phyloP scores from a whole-genome alignment of 1,284 basidiomycete species.

The Malassezia arunalokei region DNA sequence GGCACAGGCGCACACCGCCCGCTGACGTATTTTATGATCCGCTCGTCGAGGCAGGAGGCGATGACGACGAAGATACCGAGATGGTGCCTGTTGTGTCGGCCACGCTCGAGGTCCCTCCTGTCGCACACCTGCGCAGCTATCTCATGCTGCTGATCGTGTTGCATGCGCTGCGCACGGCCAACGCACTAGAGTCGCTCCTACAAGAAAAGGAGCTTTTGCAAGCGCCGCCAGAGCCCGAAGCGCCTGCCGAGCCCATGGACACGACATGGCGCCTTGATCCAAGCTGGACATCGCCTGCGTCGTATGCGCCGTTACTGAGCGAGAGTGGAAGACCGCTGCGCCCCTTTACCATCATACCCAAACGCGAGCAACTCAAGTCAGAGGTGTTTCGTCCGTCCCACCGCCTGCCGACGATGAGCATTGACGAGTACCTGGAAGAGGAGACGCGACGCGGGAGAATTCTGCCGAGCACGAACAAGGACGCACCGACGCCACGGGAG shows the following conservation, averaged over 20 bases:
- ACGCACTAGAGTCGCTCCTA: slow-evolving; percentile 16
- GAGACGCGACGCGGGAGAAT: slow-evolving; percentile 74
- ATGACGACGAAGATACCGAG: slow-evolving; percentile 22
- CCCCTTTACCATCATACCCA: slow-evolving; percentile 35
- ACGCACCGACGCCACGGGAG: slow-evolving; percentile 54
- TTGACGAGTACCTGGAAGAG: slow-evolving; percentile 86
- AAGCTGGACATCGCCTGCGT: slow-evolving; percentile 1
- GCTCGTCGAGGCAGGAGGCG: slow-evolving; percentile 19
- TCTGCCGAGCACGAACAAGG: slow-evolving; percentile 56
- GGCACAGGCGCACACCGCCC: slow-evolving; percentile 8
- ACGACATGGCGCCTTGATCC: slow-evolving; percentile 34
- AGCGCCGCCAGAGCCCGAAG: slow-evolving; percentile 22
- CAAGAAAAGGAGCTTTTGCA: slow-evolving; percentile 33
- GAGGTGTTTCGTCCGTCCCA: slow-evolving; percentile 80
- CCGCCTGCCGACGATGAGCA: slow-evolving; percentile 82
- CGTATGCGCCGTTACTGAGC: slow-evolving; percentile 26
- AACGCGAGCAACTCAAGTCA: slow-evolving; percentile 53
- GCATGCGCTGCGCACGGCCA: slow-evolving; percentile 21
- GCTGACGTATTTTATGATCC: slow-evolving; percentile 24
- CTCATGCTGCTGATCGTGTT: slow-evolving; percentile 31
- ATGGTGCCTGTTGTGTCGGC: slow-evolving; percentile 3
- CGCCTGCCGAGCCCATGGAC: background rate
- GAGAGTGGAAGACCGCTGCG: slow-evolving; percentile 33
- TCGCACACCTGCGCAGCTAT: slow-evolving; percentile 26
- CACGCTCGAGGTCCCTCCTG: background rate